These are phyloP conservation scores for Cytospora paraplurivora DNA, from an alignment of 2,329 filamentous ascomycete genomes.

Conservation along the genomic window DNA sequence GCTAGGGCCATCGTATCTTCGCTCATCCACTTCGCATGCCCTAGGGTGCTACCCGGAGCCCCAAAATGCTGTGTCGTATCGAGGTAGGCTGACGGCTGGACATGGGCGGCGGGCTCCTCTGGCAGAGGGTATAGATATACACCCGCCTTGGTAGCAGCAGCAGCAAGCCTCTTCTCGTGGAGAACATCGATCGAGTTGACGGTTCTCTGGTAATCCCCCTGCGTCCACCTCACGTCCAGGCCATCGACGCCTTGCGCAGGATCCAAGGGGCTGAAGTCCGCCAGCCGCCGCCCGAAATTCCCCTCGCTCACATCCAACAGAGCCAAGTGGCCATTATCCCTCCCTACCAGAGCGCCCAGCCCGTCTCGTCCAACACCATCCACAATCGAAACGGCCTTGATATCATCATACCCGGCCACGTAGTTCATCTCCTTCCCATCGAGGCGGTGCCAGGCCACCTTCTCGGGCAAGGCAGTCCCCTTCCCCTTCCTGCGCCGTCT, in stretches of 20 bases:
- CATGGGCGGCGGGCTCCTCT: constrained; percentile 19
- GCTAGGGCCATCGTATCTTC: constrained; percentile 49
- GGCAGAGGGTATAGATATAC: constrained; percentile 41
- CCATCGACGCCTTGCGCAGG: constrained; percentile 15
- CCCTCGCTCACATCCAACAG: constrained; percentile 45
- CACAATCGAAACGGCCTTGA: constrained; percentile 50
- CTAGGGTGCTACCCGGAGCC: constrained; percentile 31
- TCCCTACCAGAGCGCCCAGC: constrained; percentile 47
- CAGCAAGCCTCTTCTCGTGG: constrained; percentile 34
- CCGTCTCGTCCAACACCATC: constrained; percentile 36
- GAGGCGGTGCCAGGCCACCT: constrained; percentile 41
- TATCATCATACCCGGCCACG: constrained; percentile 50
- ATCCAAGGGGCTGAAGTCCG: constrained; percentile 34
- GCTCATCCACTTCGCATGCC: constrained; percentile 49
- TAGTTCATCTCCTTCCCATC: constrained; percentile 45
- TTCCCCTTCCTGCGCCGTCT: constrained; percentile 39
- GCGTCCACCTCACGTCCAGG: too few species aligned
- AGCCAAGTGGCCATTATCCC: constrained; percentile 53
- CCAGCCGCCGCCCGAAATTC: constrained; percentile 38
- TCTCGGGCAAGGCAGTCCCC: constrained; percentile 25
- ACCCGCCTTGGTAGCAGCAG: constrained; percentile 39
- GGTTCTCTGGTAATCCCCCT: constrained; percentile 33
- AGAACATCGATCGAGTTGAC: constrained; percentile 42
- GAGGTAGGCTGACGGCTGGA: constrained; percentile 31
- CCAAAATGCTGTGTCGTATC: constrained; percentile 30